Evolutionary conservation across 345 rosid genomes (phyloP), one percentile per base, ranked within the genome.

Genomic region (Atalantia buxifolia): DNA sequence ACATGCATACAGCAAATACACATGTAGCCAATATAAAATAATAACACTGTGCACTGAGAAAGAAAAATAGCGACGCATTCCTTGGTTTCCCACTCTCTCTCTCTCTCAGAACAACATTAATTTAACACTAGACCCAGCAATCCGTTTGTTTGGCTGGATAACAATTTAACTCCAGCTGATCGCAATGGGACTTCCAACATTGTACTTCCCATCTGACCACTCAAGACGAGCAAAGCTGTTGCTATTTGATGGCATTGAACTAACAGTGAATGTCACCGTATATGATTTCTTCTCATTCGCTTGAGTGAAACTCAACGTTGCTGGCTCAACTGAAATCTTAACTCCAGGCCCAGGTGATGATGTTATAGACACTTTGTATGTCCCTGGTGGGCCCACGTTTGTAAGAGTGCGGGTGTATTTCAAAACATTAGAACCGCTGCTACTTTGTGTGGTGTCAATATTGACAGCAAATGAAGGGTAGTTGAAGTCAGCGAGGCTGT

Each of bases 131-230:
- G 36, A 59, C 65, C 80, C 84, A 71, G 72, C 45, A 10, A 14
- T 7, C 56, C 12, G 50, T 72, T 66, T 63, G 45, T 73, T 63
- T 30, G 31, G 77, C 83, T 75, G 83, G 80, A 71, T 25, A 53
- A 21, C 62, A 63, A 27, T 27, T 64, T 40, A 64, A 30, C 76
- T 76, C 98, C 99, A 93, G 81, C 82, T 91, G 82, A 95, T 71
- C 4, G 91, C 97, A 67, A 95, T 85, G n/a, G 99, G 96, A 78
- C 98, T 95, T 7, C 86, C 88, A 22, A 93, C 99, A 62, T 78
- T 81, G 81, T 86, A 88, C 72, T 83, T 87, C 75, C 93, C 98
- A 80, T 93, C 97, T 7, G 93, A 81, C 99, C 99, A 95, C 78
- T 85, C 88, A 38, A 93, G 78, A 12, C 86, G 83, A 18, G 88